These are phyloP conservation scores for Fusarium oxysporum DNA, from an alignment of 2,329 filamentous ascomycete species.

Conservation along the genomic window DNA sequence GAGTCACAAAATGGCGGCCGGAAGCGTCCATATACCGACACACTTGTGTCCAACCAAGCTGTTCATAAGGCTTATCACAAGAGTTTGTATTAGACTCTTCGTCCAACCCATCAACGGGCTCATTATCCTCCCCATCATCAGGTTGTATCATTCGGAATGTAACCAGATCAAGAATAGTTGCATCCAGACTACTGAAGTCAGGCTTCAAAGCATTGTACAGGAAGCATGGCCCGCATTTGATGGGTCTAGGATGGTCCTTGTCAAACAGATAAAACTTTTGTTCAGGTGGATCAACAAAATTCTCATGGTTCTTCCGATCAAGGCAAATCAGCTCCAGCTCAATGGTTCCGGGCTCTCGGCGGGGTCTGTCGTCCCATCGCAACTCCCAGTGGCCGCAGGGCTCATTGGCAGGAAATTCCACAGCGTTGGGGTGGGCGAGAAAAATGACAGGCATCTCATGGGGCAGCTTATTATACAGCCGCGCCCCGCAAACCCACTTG, in stretches of 20 bases:
- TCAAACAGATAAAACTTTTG: neutral
- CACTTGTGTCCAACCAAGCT: neutral
- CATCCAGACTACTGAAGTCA: neutral
- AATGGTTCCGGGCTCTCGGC: neutral
- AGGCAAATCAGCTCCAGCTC: neutral
- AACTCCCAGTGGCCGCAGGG: neutral
- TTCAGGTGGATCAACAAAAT: accelerated
- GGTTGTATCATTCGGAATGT: neutral
- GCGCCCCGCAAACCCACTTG: no score
- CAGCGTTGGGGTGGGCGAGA: neutral
- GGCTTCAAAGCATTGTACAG: neutral
- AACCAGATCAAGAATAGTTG: neutral
- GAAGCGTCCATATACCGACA: neutral
- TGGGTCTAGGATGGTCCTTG: neutral
- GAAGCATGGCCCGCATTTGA: neutral
- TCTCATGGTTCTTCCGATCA: neutral
- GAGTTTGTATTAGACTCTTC: neutral
- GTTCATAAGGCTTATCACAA: neutral
- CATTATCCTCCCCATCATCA: neutral
- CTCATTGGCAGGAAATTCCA: neutral
- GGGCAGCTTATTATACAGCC: no score
- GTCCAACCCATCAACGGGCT: neutral
- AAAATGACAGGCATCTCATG: neutral
- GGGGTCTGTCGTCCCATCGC: neutral
- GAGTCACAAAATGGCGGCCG: neutral